These are phyloP conservation scores for Ceratobasidium sp. DNA, from an alignment of 1,284 basidiomycete species.

Conservation along the genomic window DNA sequence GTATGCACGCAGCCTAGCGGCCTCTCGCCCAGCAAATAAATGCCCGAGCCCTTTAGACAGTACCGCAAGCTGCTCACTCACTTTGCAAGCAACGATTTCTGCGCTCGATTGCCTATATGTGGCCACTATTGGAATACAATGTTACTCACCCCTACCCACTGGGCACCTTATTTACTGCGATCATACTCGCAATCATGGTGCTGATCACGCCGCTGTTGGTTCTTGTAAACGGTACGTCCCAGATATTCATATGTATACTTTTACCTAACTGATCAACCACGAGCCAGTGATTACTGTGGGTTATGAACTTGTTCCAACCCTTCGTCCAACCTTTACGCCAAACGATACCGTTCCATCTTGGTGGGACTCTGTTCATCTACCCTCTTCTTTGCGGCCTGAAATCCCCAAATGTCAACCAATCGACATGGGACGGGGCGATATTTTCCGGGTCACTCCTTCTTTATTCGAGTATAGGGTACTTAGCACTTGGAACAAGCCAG, in stretches of 20 bases:
- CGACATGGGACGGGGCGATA: constrained; percentile 26
- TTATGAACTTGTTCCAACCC: constrained; percentile 20
- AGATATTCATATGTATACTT: not conserved
- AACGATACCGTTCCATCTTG: not conserved
- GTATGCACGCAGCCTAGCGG: too few species aligned
- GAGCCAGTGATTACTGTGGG: constrained; percentile 4
- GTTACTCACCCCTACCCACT: constrained; percentile 19
- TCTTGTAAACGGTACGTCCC: constrained; percentile 17
- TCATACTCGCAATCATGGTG: not conserved
- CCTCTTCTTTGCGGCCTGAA: not conserved
- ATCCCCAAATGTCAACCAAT: not conserved
- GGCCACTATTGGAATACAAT: too few species aligned
- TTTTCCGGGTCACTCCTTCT: not conserved
- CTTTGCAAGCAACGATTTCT: too few species aligned
- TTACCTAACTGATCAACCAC: not conserved
- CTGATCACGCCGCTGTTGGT: not conserved
- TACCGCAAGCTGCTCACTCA: too few species aligned
- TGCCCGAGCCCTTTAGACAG: too few species aligned
- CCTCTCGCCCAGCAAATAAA: too few species aligned
- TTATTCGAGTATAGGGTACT: constrained; percentile 23
- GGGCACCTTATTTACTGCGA: not conserved
- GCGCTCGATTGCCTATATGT: too few species aligned
- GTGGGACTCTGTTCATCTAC: constrained; percentile 9
- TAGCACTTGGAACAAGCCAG: constrained; percentile 12
- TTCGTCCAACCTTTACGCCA: not conserved